phyloP scores from a whole-genome alignment of 2,329 filamentous ascomycete genomes.

The Exutisphaerella laricina region DNA sequence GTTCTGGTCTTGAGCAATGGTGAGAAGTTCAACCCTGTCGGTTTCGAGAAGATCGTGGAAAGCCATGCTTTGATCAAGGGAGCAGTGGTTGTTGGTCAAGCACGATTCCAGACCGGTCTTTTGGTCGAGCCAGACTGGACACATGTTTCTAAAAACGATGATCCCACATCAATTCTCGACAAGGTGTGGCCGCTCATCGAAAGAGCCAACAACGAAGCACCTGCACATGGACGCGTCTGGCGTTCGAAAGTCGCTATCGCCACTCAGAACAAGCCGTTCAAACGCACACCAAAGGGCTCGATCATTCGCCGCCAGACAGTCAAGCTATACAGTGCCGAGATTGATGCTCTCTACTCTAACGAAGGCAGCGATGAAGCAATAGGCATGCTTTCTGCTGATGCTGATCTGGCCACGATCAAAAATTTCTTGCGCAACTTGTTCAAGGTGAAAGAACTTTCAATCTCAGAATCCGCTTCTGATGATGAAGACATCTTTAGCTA shows the following conservation, averaged over 20 bases:
- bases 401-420: slow-evolving; percentile 19
- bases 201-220: slow-evolving; percentile 12
- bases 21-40: slow-evolving; percentile 27
- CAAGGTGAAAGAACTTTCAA: slow-evolving; percentile 13
- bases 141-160: slow-evolving; percentile 13
- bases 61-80: slow-evolving; percentile 28
- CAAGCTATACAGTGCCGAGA: slow-evolving; percentile 41
- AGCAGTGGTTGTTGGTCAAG: slow-evolving; percentile 32
- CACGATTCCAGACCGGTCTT: slow-evolving; percentile 30
- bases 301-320: slow-evolving; percentile 13
- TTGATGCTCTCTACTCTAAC: slow-evolving; percentile 43
- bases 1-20: slow-evolving; percentile 29
- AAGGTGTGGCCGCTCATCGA: slow-evolving; percentile 17
- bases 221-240: slow-evolving; percentile 38
- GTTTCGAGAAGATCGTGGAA: slow-evolving; percentile 21
- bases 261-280: slow-evolving; percentile 43
- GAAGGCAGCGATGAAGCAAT: slow-evolving; percentile 17
- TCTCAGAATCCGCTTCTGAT: slow-evolving; percentile 16
- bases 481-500: slow-evolving; percentile 33
- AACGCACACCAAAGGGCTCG: slow-evolving; percentile 15
- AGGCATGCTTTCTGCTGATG: slow-evolving; percentile 7
- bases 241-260: slow-evolving; percentile 43
- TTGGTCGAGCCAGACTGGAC: slow-evolving; percentile 30
- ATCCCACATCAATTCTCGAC: slow-evolving; percentile 13
- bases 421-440: slow-evolving; percentile 13